phyloP scores from a whole-genome alignment of 2,329 filamentous ascomycete species.

The Colletotrichum musae region DNA sequence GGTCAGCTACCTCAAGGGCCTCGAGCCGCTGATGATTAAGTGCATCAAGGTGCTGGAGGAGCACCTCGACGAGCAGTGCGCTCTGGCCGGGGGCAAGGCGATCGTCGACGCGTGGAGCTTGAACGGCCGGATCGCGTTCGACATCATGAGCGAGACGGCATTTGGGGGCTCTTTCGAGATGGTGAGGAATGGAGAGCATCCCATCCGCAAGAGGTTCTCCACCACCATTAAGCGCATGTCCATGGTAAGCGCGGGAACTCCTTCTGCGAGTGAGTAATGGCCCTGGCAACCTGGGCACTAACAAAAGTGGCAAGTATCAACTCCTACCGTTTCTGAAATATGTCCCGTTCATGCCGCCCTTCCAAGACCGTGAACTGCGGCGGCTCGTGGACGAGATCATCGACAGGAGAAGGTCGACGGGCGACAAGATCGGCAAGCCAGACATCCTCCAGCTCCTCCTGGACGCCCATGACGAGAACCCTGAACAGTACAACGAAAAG shows the following conservation, averaged over 20 bases:
- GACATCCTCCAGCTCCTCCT: slow-evolving; percentile 17
- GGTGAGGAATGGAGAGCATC: slow-evolving; percentile 25
- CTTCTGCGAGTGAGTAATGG: background rate
- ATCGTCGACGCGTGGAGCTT: slow-evolving; percentile 15
- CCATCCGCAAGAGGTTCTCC: slow-evolving; percentile 11
- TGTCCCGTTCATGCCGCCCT: slow-evolving; percentile 14
- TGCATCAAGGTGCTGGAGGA: slow-evolving; percentile 20
- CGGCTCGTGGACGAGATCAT: slow-evolving; percentile 18
- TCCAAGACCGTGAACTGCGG: slow-evolving; percentile 12
- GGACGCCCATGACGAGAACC: slow-evolving; percentile 13
- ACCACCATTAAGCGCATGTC: slow-evolving; percentile 6
- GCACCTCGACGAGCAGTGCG: slow-evolving; percentile 15
- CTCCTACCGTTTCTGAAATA: slow-evolving; percentile 9
- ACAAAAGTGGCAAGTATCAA: slow-evolving; percentile 20
- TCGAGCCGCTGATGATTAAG: slow-evolving; percentile 11
- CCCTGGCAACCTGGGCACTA: background rate
- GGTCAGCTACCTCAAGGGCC: slow-evolving; percentile 20
- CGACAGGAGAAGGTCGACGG: background rate
- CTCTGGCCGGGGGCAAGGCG: background rate
- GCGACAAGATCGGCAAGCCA: slow-evolving; percentile 3
- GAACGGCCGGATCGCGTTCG: background rate
- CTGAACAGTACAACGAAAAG: background rate
- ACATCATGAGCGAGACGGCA: slow-evolving; percentile 22
- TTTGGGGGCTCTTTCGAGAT: slow-evolving; percentile 17
- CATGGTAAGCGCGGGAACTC: slow-evolving; percentile 3